Evolutionary conservation across 306 rosid species (phyloP), one percentile per base, ranked within the genome.

Genomic region (Pyrus bretschneideri): DNA sequence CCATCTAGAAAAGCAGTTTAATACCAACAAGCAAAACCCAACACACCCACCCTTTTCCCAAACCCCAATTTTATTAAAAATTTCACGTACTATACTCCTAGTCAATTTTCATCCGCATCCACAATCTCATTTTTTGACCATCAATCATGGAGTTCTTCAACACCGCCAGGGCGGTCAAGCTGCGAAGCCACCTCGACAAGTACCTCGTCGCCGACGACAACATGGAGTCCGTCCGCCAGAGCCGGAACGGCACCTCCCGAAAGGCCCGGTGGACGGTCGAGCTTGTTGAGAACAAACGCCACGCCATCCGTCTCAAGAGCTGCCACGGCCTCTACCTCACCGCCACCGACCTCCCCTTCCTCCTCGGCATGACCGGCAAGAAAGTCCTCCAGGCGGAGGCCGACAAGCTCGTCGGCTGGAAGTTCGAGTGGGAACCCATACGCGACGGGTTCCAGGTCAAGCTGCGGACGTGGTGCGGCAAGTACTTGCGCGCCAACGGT

Each of bases 381-480:
- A 81, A 75, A 71, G 92, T 85, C 27, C 23, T 78, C 3, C 89
- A 87, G 78, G 61, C 76, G 9, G 83, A 61, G 5, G 40, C 57
- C 1, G 88, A 81, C 14, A 70, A 31, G 29, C 72, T 23, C 0
- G 58, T 44, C 22, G 78, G 77, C 8, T 77, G 80, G 85, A 87
- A 64, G 72, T 78, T 61, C 78, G 90, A 89, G 72, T 95, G 97
- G 92, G 96, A 92, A 78, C 92, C 90, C 40, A 85, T 89, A 27
- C 62, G 84, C 6, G 97, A 95, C 1, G 98, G 96, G 15, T 95
- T 92, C 67, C 95, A 90, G 78, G 82, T 95, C 22, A 86, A 79
- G 80, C 45, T 95, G 58, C 78, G 75, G 77, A 86, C 91, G 9
- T 90, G 89, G 93, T 83, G 89, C 62, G 92, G 92, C n/a, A 92